Base-by-base conservation (phyloP, 2,329 filamentous ascomycete species). In the Nigrospora osmanthi region DNA sequence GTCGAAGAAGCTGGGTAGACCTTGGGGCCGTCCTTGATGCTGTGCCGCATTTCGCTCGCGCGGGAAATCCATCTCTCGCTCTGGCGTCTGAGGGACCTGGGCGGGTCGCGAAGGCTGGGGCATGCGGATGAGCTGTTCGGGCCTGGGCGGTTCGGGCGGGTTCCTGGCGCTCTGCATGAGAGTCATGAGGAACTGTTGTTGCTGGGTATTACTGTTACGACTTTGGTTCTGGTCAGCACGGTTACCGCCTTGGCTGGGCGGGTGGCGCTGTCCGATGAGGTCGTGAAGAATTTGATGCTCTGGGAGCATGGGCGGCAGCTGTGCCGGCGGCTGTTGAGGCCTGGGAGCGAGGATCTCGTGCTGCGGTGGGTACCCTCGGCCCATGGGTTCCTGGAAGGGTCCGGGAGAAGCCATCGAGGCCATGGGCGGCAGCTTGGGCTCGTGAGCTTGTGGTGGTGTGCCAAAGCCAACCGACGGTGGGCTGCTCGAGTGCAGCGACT, bases 101-200 rank as follows among this genome's bases (percentile, higher is more conserved):
- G 70, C 68, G 32, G 71, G 69, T 43, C 73, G 67, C 45, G 72
- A 70, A 33, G 73, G 72, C 52, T 77, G 75, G 37, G 72, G 70
- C 65, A 70, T 69, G 45, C 75, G 69, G 61, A 78, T 69, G 40
- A 72, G 58, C 45, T 77, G 76, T 43, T 81, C 78, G 32, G 69
- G 67, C 49, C 71, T 66, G 35, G 73, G 72, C 6, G 66, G 61
- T 28, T 80, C 75, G 0, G 73, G 68, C 4, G 64, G 68, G 34
- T 66, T 67, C 47, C 75, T 72, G 17, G 63, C 59, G 49, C 65
- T 63, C 53, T 84, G 80, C 87, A 95, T 93, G 30, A 95, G 73
- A 49, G 83, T 86, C 65, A 95, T 87, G 40, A 95, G 69, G 60
- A 93, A 90, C 52, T 94, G 86, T n/a, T 85, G 80, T 54, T 91